Evolutionary conservation across 192 early-diverging fungal species (phyloP).

Genomic region (Coemansia sp.): DNA sequence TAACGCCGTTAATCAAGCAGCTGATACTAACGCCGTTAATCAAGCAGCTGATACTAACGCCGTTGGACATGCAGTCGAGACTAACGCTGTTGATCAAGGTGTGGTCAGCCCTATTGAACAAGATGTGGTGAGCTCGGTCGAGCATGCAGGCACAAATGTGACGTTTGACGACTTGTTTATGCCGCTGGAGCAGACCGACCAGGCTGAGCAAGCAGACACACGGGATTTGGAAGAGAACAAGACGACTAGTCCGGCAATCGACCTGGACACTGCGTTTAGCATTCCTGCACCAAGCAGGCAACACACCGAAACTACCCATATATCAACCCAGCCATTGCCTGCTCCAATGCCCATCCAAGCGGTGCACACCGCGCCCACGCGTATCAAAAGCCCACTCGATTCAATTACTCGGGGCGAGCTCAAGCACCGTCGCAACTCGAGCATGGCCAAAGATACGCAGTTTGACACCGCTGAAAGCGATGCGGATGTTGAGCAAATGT

Average conservation of each 20-base stretch:
- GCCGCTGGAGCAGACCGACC: constrained; percentile 1
- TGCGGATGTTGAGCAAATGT: constrained; percentile 23
- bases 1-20: not conserved
- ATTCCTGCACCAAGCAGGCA: constrained; percentile 12
- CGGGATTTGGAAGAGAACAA: not conserved
- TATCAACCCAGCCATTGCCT: not conserved
- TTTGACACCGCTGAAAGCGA: constrained; percentile 4
- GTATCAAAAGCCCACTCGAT: not conserved
- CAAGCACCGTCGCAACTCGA: constrained; percentile 33
- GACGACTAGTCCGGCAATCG: not conserved
- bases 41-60: too few relatives aligned
- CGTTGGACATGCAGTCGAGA: too few relatives aligned
- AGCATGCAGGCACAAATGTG: too few relatives aligned
- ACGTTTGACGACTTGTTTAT: constrained; percentile 22
- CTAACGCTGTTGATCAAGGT: too few relatives aligned
- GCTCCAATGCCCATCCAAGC: not conserved
- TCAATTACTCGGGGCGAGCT: not conserved
- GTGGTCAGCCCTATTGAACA: too few relatives aligned
- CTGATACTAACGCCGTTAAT: too few relatives aligned
- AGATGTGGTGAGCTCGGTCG: too few relatives aligned
- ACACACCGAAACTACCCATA: not conserved
- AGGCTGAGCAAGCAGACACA: not conserved
- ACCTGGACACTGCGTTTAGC: constrained; percentile 44
- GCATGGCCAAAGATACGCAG: constrained; percentile 9
- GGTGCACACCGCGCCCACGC: not conserved